A percentile compares a stretch with the other conserved stretches of the same genome.
These are phyloP conservation scores for Rutstroemia sp. DNA, from an alignment of 2,329 filamentous ascomycete genomes.

Conservation along the genomic window DNA sequence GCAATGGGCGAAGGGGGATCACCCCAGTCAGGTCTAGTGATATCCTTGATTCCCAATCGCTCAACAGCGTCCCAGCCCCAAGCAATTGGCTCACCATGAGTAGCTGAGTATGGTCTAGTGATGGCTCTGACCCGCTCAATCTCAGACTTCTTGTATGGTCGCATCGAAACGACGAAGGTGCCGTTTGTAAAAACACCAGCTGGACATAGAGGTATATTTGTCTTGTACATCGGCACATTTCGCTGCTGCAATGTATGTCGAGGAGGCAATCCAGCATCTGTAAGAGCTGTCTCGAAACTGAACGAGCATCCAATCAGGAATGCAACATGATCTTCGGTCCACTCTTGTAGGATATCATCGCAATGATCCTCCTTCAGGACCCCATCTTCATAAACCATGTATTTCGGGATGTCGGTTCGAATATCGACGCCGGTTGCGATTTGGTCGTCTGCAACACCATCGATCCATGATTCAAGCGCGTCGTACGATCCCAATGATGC, in stretches of 20 bases:
- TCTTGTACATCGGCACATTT: slow-evolving; percentile 56
- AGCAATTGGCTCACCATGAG: slow-evolving; percentile 57
- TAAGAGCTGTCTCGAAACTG: slow-evolving; percentile 53
- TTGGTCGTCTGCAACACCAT: slow-evolving; percentile 22
- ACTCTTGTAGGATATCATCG: slow-evolving; percentile 40
- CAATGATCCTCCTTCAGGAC: slow-evolving; percentile 33
- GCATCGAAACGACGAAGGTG: slow-evolving; percentile 56
- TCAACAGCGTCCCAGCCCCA: slow-evolving; percentile 54
- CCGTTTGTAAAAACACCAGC: slow-evolving; percentile 49
- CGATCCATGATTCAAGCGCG: slow-evolving; percentile 15
- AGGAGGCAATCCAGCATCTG: slow-evolving; percentile 41
- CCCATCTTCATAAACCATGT: slow-evolving; percentile 49
- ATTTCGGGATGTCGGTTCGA: slow-evolving; percentile 49
- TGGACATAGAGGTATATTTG: slow-evolving; percentile 46
- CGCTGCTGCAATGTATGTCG: slow-evolving; percentile 38
- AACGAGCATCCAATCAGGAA: slow-evolving; percentile 59
- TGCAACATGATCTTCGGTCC: slow-evolving; percentile 51
- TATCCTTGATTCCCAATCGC: slow-evolving; percentile 46
- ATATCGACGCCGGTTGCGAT: slow-evolving; percentile 44
- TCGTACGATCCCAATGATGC: neutral
- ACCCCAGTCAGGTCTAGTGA: slow-evolving; percentile 49
- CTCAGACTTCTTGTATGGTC: slow-evolving; percentile 44
- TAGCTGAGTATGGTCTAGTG: slow-evolving; percentile 45
- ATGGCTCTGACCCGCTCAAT: slow-evolving; percentile 46
- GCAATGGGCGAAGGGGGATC: slow-evolving; percentile 36